Conservation (phyloP, 1,139 yeast genomes). For the Kodamaea suecica region DNA sequence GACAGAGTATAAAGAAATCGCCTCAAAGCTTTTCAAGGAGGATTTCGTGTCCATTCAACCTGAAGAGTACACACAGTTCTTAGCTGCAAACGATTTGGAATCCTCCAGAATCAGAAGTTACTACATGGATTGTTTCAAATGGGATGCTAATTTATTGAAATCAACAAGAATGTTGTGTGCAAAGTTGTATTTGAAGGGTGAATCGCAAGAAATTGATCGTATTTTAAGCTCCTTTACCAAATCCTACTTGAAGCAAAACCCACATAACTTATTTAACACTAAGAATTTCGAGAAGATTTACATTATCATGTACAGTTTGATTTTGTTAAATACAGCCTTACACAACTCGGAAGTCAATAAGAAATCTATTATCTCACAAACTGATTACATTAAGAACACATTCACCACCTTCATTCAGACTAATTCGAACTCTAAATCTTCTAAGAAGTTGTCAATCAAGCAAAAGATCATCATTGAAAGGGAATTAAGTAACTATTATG, state of each 20-base stretch:
- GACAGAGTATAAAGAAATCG: slow-evolving; percentile 30
- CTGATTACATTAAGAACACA: slow-evolving; percentile 58
- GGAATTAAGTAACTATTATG: slow-evolving; percentile 42
- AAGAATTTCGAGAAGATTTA: slow-evolving; percentile 62
- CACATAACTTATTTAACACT: slow-evolving; percentile 48
- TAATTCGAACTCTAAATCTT: slow-evolving; percentile 28
- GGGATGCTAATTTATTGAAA: slow-evolving; percentile 50
- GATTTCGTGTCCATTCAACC: slow-evolving; percentile 45
- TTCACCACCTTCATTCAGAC: slow-evolving; percentile 39
- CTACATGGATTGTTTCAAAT: slow-evolving; percentile 48
- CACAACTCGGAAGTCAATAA: slow-evolving; percentile 50
- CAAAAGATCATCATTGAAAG: slow-evolving; percentile 44
- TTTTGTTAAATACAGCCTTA: slow-evolving; percentile 69
- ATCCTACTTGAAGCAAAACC: slow-evolving; percentile 58
- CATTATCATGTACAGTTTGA: slow-evolving; percentile 68
- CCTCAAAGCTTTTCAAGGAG: slow-evolving; percentile 36
- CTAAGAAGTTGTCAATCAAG: slow-evolving; percentile 33
- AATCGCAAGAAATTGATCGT: slow-evolving; percentile 78
- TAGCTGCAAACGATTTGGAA: slow-evolving; percentile 44
- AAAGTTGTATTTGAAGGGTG: slow-evolving; percentile 71
- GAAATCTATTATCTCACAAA: slow-evolving; percentile 40
- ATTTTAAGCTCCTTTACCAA: slow-evolving; percentile 67
- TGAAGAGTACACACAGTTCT: slow-evolving; percentile 46
- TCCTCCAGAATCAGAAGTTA: slow-evolving; percentile 37
- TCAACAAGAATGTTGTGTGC: slow-evolving; percentile 63